Evolutionary conservation across 2,329 filamentous ascomycete genomes (phyloP).

Genomic region (Metarhizium anisopliae): DNA sequence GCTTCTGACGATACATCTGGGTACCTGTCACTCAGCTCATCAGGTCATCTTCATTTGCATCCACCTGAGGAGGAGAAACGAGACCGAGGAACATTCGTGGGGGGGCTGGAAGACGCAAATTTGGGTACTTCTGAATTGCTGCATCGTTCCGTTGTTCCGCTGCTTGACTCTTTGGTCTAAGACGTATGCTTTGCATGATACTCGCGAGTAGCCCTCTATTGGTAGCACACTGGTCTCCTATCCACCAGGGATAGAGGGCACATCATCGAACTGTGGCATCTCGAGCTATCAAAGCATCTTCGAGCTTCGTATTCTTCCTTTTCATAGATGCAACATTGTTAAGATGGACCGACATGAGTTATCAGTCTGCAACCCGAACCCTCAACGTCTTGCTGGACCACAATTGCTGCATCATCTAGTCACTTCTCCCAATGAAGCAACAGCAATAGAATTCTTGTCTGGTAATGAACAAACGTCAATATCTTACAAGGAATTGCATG

Average conservation of each 20-base stretch:
- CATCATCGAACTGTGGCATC: not conserved
- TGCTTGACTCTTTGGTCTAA: not conserved
- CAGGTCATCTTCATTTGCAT: not conserved
- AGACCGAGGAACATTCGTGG: not conserved
- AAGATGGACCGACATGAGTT: constrained; percentile 22
- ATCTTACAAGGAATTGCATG: constrained; percentile 56
- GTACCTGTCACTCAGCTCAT: not conserved
- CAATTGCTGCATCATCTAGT: constrained; percentile 51
- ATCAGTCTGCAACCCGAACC: constrained; percentile 38
- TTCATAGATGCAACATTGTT: constrained; percentile 12
- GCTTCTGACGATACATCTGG: not conserved
- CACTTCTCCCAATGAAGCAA: constrained; percentile 17
- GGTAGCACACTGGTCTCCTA: not conserved
- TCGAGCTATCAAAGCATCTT: not conserved
- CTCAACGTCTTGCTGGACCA: constrained; percentile 33
- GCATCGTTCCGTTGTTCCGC: not conserved
- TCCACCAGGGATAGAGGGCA: not conserved
- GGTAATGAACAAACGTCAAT: constrained; percentile 27
- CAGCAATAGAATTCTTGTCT: constrained; percentile 24
- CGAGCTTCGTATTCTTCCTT: not conserved
- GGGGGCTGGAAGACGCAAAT: not conserved
- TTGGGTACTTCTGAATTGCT: not conserved
- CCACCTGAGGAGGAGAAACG: not conserved
- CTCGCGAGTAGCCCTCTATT: not conserved
- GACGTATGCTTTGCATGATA: not conserved